Percentiles rank a stretch among this genome's conserved stretches.
Conservation (phyloP, 2,329 filamentous ascomycete species). For the Dothideomycetes sp. region DNA sequence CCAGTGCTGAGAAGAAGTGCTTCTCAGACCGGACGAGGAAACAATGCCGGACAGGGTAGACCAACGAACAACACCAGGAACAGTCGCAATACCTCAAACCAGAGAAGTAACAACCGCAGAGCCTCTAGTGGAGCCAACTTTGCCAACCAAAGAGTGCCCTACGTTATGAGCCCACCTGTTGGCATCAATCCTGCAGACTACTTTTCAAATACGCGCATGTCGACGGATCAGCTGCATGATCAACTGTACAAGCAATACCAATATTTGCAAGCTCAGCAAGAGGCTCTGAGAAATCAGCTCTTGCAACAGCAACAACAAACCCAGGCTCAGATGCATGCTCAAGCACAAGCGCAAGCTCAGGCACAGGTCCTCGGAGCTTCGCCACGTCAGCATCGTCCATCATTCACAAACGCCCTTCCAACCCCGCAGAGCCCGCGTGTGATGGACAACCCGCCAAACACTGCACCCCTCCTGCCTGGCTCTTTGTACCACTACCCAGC, state of each 20-base stretch:
- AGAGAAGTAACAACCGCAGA: slow-evolving; percentile 40
- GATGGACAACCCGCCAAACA: slow-evolving; percentile 20
- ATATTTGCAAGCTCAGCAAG: slow-evolving; percentile 23
- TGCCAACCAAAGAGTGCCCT: slow-evolving; percentile 25
- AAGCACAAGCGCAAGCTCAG: slow-evolving; percentile 10
- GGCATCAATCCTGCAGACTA: slow-evolving; percentile 29
- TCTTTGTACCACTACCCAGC: slow-evolving; percentile 36
- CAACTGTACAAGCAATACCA: slow-evolving; percentile 38
- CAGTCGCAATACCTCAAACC: slow-evolving; percentile 36
- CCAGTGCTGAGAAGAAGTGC: slow-evolving; percentile 39
- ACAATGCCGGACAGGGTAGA: slow-evolving; percentile 20
- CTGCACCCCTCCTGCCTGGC: slow-evolving; percentile 26
- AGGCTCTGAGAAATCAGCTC: slow-evolving; percentile 28
- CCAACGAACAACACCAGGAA: slow-evolving; percentile 32
- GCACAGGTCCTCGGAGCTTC: slow-evolving; percentile 26
- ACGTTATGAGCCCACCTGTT: slow-evolving; percentile 32
- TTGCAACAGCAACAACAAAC: slow-evolving; percentile 30
- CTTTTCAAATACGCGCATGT: slow-evolving; percentile 19
- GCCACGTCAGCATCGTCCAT: slow-evolving; percentile 19
- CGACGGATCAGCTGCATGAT: slow-evolving; percentile 33
- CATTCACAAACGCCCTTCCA: slow-evolving; percentile 18
- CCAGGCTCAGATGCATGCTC: slow-evolving; percentile 18
- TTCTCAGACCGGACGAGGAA: slow-evolving; percentile 37
- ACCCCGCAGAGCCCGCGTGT: slow-evolving; percentile 19
- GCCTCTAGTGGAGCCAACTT: slow-evolving; percentile 46